Evolutionary conservation across 495 filamentous ascomycete species (phyloP), one percentile per base, ranked within the genome.

Genomic region (Penicillium steckii): DNA sequence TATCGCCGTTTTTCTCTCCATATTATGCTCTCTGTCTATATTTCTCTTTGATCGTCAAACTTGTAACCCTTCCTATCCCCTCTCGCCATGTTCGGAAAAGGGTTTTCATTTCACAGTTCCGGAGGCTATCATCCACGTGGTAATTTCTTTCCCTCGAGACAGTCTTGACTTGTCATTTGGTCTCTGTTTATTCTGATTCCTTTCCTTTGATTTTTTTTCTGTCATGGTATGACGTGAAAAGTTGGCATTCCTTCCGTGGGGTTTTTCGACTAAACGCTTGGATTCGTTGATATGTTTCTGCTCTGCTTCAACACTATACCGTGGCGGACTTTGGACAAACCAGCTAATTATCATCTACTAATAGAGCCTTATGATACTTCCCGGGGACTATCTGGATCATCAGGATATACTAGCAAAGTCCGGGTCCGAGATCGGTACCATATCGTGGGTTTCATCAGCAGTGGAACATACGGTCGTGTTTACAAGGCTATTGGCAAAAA

Each of bases 391-490:
- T 37, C 33, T 15, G 33, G 73, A 59, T 63, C 76, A 23, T 63
- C 72, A 8, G 71, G 74, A 29, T 96, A 95, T 66, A 85, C 85
- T 63, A 91, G 85, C 66, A 95, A 96, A 67, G 90, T 96, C 44
- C 82, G 88, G 33, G 88, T 98, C 21, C 85, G 84, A 33, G 93
- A 97, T 65, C 85, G 84, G 53, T 99, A 99, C 75, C 88, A 93
- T 51, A 90, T 99, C 60, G 83, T 99, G 44, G 94, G 94, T 24
- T 99, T 99, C 79, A 99, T 97, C 62, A 94, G 89, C 62, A 95
- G 90, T 56, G 94, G 94, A 30, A 99, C 94, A n/a, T 99, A 99
- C 82, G 94, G 94, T 22, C 85, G 93, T 3, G 94, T 99, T 10
- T 99, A 97, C 81, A 99, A 97, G 66, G 94, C 94, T 17, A 70